Evolutionary conservation across 345 rosid genomes (phyloP), one percentile per base, ranked within the genome.

Genomic region (Arabis hirsuta): DNA sequence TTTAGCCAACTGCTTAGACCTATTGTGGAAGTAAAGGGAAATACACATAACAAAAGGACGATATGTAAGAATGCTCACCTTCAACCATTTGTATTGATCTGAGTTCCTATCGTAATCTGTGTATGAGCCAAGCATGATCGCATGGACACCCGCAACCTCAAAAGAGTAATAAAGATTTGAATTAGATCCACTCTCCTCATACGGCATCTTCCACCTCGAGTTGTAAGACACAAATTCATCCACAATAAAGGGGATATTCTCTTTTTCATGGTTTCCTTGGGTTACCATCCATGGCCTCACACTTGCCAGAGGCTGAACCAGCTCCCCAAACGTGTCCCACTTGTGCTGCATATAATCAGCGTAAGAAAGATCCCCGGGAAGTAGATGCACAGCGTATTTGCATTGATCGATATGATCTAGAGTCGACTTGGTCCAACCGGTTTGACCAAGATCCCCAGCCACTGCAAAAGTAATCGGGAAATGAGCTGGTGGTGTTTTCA

Each of bases 221-320:
- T 92, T 90, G 32, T 79, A 95, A 62, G 98, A 84, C 36, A 79
- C 67, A 79, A 95, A 95, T 2, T 84, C 91, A 81, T 87, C 90
- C 42, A 76, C 82, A 6, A 95, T 3, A 19, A 90, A 44, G 0
- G 88, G 96, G 71, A 95, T 87, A 74, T 10, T 73, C 83, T 95
- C 99, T 70, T 71, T 73, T 58, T 95, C 98, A 60, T 95, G 99
- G 85, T 95, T 95, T 55, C 97, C 99, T 78, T 92, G 73, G 1
- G 99, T 95, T 34, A 90, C 99, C 99, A 95, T 95, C 99, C 99
- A 95, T 0, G 99, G 97, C 78, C 87, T 87, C 19, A 92, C 81
- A 72, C 98, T 95, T 13, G 97, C 98, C 54, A 95, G 88, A 36
- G 97, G 98, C 85, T 95, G 83, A 57, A 95, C 96, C 44, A 92